These are phyloP conservation scores for Eucalyptus curtisii DNA, from an alignment of 345 rosid species.

Conservation along the genomic window DNA sequence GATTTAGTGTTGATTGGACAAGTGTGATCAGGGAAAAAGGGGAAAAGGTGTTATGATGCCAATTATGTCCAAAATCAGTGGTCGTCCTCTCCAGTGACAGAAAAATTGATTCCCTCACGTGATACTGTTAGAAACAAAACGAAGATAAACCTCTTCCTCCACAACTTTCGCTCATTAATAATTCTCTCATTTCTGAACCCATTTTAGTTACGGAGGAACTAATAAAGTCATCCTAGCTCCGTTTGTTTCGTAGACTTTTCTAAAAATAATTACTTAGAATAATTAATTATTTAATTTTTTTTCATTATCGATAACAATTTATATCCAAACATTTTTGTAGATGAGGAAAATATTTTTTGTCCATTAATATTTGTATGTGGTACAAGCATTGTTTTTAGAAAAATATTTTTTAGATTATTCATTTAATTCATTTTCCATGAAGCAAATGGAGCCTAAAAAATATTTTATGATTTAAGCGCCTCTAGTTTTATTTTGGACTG, in stretches of 20 bases:
- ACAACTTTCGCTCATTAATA: not conserved
- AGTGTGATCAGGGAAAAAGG: not conserved
- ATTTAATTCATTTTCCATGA: no score
- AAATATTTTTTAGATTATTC: no score
- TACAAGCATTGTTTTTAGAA: no score
- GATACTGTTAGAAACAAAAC: not conserved
- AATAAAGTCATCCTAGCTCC: not conserved
- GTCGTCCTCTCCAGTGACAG: not conserved
- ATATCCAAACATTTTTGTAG: rapidly evolving
- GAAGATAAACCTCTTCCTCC: not conserved
- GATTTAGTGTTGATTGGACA: not conserved
- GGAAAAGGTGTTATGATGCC: not conserved
- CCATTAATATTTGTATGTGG: not conserved
- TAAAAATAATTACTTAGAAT: no score
- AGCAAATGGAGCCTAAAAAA: not conserved
- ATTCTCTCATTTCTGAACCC: not conserved
- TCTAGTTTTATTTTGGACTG: not conserved
- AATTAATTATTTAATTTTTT: no score
- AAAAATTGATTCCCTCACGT: not conserved
- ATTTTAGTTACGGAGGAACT: not conserved
- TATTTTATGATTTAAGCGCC: not conserved
- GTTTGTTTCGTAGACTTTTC: not conserved
- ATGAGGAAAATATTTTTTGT: no score
- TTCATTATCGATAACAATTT: no score
- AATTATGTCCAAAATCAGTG: not conserved